These are phyloP conservation scores for Tetrapyrgos nigripes DNA, from an alignment of 1,284 basidiomycete genomes.

Conservation along the genomic window DNA sequence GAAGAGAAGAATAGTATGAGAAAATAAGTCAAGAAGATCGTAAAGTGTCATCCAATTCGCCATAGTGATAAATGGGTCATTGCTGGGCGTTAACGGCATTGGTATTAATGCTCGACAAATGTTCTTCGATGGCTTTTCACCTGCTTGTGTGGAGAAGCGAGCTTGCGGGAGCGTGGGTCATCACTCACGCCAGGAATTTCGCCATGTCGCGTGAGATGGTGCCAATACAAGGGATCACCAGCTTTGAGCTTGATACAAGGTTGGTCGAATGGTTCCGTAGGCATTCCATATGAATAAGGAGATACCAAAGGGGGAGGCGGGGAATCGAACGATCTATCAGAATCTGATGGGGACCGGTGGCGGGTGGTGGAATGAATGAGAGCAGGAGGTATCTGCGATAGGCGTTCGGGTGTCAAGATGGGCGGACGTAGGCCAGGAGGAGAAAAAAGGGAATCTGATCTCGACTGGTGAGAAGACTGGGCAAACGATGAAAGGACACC, in stretches of 20 bases:
- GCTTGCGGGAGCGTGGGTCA: conserved; percentile 55
- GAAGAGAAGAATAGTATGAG: background rate
- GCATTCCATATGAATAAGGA: conserved; percentile 29
- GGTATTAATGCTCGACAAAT: background rate
- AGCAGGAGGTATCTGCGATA: too few relatives aligned
- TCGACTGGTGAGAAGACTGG: background rate
- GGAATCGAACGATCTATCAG: background rate
- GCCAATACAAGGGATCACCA: conserved; percentile 82
- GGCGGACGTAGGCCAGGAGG: conserved; percentile 8
- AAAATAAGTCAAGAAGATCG: background rate
- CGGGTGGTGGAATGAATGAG: background rate
- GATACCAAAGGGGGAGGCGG: background rate
- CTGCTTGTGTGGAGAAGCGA: background rate
- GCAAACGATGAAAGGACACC: conserved; percentile 28
- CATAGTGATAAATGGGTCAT: background rate
- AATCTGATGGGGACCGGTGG: conserved; percentile 1
- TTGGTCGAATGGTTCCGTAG: conserved; percentile 43
- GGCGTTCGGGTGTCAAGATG: background rate
- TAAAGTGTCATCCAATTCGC: too few relatives aligned
- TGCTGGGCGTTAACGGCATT: background rate
- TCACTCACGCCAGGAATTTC: conserved; percentile 75
- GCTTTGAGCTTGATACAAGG: conserved; percentile 49
- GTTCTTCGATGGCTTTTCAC: too few relatives aligned
- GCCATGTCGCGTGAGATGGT: conserved; percentile 74
- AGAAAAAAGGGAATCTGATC: conserved; percentile 1